phyloP scores from a whole-genome alignment of 345 rosid genomes.

The Lepidium africanum region DNA sequence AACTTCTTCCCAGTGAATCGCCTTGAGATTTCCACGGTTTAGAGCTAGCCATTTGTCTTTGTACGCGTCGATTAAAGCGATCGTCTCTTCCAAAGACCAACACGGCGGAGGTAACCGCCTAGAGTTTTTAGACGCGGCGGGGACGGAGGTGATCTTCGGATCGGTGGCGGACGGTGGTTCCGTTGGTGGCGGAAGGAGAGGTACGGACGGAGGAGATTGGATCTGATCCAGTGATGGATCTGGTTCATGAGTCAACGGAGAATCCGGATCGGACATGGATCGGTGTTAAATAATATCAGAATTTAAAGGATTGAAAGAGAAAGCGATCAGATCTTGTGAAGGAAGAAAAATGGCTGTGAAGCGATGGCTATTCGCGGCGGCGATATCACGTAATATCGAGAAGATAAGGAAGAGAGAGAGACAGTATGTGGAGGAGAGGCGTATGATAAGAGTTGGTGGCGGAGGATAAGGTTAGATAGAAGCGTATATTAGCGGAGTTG shows the following conservation, averaged over 20 bases:
- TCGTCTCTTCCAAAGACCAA: conserved; percentile 88
- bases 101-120: conserved; percentile 95
- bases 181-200: conserved; percentile 22
- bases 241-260: conserved; percentile 28
- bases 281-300: background rate
- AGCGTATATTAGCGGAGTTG: conserved; percentile 15
- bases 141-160: conserved; percentile 8
- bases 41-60: conserved; percentile 87
- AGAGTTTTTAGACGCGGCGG: conserved; percentile 30
- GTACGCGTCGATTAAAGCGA: conserved; percentile 70
- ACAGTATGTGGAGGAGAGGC: conserved; percentile 20
- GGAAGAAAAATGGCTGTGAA: conserved; percentile 12
- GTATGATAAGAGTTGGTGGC: conserved; percentile 17
- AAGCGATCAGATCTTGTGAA: background rate
- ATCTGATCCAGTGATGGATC: conserved; percentile 17
- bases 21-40: conserved; percentile 88
- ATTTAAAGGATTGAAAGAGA: background rate
- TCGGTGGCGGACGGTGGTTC: conserved; percentile 7
- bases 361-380: conserved; percentile 27
- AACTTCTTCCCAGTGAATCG: conserved; percentile 91
- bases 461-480: conserved; percentile 26
- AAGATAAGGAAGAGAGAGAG: conserved; percentile 24
- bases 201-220: conserved; percentile 10
- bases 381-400: conserved; percentile 18
- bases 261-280: conserved; percentile 36